phyloP scores from a whole-genome alignment of 805 yeast species.

The Candida fluviatilis region DNA sequence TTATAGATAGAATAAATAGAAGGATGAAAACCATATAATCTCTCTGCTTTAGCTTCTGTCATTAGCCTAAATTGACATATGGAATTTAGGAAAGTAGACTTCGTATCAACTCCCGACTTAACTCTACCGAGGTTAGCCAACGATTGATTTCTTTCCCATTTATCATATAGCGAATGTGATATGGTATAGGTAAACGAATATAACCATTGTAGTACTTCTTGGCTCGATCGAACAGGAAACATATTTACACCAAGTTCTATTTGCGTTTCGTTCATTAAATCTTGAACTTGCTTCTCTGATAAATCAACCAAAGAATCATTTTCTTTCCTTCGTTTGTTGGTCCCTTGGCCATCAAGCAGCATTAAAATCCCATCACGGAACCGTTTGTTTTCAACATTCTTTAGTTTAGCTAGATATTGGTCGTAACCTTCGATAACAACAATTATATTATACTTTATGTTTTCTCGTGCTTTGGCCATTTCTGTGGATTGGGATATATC shows the following conservation, averaged over 20 bases:
- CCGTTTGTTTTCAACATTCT: conserved; percentile 40
- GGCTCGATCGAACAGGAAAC: conserved; percentile 44
- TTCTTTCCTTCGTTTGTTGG: conserved; percentile 4
- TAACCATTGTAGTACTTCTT: conserved; percentile 50
- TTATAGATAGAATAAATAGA: conserved; percentile 31
- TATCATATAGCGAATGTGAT: conserved; percentile 50
- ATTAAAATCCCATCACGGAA: conserved; percentile 35
- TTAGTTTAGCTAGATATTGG: conserved; percentile 41
- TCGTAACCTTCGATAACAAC: conserved; percentile 49
- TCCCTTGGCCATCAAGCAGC: conserved; percentile 8
- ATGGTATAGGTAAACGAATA: conserved; percentile 56
- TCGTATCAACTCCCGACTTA: conserved; percentile 48
- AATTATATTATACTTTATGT: conserved; percentile 22
- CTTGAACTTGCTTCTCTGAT: conserved; percentile 33
- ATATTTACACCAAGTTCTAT: conserved; percentile 45
- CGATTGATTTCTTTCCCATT: conserved; percentile 48
- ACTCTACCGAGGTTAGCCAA: conserved; percentile 53
- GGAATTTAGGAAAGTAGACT: conserved; percentile 46
- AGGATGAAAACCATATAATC: conserved; percentile 38
- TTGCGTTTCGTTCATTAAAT: conserved; percentile 42
- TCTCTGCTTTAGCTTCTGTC: conserved; percentile 49
- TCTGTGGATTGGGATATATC: conserved; percentile 2
- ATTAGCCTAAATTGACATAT: conserved; percentile 55
- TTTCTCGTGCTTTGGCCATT: not conserved
- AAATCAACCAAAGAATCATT: conserved; percentile 8